A percentile compares a stretch with the other conserved stretches of the same genome.
phyloP scores from a whole-genome alignment of 2,329 filamentous ascomycete genomes.

The Aspergillus candidus region DNA sequence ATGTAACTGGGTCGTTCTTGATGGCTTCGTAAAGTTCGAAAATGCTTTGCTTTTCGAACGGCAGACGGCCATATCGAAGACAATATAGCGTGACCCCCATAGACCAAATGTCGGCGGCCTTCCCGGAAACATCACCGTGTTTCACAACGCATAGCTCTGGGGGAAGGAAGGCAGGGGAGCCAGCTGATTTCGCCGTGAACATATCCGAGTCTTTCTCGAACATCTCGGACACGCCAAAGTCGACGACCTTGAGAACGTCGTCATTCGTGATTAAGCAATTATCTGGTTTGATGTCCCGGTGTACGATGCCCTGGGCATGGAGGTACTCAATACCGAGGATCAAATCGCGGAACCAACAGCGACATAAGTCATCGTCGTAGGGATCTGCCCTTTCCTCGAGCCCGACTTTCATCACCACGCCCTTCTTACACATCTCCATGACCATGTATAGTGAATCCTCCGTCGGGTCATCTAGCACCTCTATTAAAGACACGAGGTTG shows the following conservation, averaged over 20 bases:
- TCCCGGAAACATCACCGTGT: slow-evolving; percentile 82
- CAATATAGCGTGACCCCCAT: slow-evolving; percentile 97
- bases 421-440: slow-evolving; percentile 97
- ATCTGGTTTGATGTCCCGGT: slow-evolving; percentile 96
- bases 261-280: slow-evolving; percentile 87
- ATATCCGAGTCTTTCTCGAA: slow-evolving; percentile 84
- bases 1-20: slow-evolving; percentile 58
- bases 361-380: slow-evolving; percentile 73
- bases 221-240: slow-evolving; percentile 99
- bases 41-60: slow-evolving; percentile 72
- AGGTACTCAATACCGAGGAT: slow-evolving; percentile 93
- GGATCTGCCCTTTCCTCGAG: slow-evolving; percentile 76
- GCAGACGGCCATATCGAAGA: slow-evolving; percentile 78
- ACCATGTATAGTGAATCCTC: slow-evolving; percentile 99
- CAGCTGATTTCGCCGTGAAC: slow-evolving; percentile 87
- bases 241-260: slow-evolving; percentile 91
- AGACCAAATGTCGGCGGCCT: slow-evolving; percentile 92
- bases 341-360: slow-evolving; percentile 90
- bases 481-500: slow-evolving; percentile 87
- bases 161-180: slow-evolving; percentile 88
- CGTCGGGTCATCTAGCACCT: slow-evolving; percentile 90
- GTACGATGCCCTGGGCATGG: slow-evolving; percentile 88
- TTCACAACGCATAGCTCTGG: slow-evolving; percentile 84
- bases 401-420: slow-evolving; percentile 92
- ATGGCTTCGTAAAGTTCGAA: slow-evolving; percentile 89